Evolutionary conservation across 495 filamentous ascomycete species (phyloP).

Genomic region (Delitschia confertaspora): DNA sequence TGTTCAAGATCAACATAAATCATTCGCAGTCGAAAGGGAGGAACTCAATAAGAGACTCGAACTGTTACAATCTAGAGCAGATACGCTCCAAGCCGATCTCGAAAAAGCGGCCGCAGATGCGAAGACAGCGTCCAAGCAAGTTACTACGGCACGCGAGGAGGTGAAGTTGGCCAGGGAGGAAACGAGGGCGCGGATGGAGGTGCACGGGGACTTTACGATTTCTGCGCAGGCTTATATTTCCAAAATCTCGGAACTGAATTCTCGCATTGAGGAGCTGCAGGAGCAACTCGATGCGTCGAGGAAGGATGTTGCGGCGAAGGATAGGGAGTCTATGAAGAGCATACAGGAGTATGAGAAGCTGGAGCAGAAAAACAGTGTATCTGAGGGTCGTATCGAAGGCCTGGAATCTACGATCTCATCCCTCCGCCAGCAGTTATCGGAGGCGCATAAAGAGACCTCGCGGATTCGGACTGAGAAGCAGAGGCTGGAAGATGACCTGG

Average conservation of each 20-base stretch:
- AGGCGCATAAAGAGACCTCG: conserved; percentile 9
- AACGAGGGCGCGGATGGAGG: too few relatives aligned
- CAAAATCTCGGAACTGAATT: conserved; percentile 14
- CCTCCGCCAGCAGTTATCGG: conserved; percentile 20
- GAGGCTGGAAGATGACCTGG: conserved; percentile 10
- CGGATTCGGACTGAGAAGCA: conserved; percentile 10
- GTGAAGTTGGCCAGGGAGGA: background rate
- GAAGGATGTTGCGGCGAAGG: conserved; percentile 11
- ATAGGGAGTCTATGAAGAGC: conserved; percentile 16
- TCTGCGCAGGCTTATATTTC: too few relatives aligned
- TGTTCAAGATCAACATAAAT: conserved; percentile 2
- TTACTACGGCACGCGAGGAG: background rate
- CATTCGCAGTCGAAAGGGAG: conserved; percentile 6
- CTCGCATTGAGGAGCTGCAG: conserved; percentile 13
- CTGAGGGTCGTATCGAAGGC: conserved; percentile 15
- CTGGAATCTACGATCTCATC: conserved; percentile 16
- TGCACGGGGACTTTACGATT: too few relatives aligned
- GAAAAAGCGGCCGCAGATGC: conserved; percentile 15
- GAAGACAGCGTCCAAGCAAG: conserved; percentile 9
- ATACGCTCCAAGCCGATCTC: conserved; percentile 12
- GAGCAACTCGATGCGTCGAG: conserved; percentile 11
- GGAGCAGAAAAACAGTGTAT: conserved; percentile 9
- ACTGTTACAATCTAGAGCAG: conserved; percentile 5
- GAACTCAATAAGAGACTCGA: conserved; percentile 7
- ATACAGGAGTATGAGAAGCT: conserved; percentile 21